Evolutionary conservation across 1,284 basidiomycete genomes (phyloP).

Genomic region (Chondrostereum purpureum): DNA sequence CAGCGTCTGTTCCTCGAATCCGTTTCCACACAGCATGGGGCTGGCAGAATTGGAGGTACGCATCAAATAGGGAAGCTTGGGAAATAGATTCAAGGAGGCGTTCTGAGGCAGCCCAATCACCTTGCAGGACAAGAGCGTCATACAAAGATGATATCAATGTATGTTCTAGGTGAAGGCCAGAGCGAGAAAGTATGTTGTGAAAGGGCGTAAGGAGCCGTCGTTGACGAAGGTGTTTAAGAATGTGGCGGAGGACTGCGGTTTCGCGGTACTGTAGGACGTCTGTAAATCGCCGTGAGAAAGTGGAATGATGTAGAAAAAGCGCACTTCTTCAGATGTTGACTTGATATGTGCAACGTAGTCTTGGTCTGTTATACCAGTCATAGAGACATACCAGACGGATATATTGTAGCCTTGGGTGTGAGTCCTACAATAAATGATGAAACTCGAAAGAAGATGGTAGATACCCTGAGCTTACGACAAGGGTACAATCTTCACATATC

Average conservation of each 20-base stretch:
- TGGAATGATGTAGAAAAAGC: conserved; percentile 2
- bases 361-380: conserved; percentile 53
- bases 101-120: conserved; percentile 59
- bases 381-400: conserved; percentile 68
- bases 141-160: conserved; percentile 66
- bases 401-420: conserved; percentile 68
- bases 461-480: conserved; percentile 45
- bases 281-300: conserved; percentile 9
- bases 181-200: conserved; percentile 50
- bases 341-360: conserved; percentile 47
- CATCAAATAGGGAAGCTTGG: conserved; percentile 49
- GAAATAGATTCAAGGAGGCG: conserved; percentile 43
- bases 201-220: conserved; percentile 67
- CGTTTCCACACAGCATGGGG: conserved; percentile 54
- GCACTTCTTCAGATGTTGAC: conserved; percentile 53
- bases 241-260: conserved; percentile 54
- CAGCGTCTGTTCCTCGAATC: conserved; percentile 47
- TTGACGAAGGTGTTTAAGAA: conserved; percentile 76
- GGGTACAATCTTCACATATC: conserved; percentile 67
- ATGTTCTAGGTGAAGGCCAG: conserved; percentile 60
- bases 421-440: conserved; percentile 33
- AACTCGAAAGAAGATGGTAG: not conserved
- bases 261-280: conserved; percentile 58
- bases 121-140: conserved; percentile 58
- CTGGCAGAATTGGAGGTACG: conserved; percentile 49